These are phyloP conservation scores for Stachybotrys chlorohalonatus DNA, from an alignment of 2,329 filamentous ascomycete genomes.

Conservation along the genomic window DNA sequence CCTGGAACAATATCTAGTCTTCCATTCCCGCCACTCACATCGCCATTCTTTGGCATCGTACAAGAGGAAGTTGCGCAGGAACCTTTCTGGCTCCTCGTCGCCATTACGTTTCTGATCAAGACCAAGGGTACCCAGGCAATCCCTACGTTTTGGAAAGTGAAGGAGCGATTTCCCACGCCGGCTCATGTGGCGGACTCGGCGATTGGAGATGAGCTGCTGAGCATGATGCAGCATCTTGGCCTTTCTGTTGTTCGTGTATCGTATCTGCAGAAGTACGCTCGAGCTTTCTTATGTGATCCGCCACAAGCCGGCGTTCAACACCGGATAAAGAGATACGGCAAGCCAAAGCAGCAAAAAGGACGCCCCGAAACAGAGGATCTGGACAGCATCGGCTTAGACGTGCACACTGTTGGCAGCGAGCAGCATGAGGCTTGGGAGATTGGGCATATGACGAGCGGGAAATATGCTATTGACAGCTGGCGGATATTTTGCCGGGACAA, in stretches of 20 bases:
- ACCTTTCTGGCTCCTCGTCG: slow-evolving; percentile 73
- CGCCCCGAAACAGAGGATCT: neutral
- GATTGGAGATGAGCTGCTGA: slow-evolving; percentile 40
- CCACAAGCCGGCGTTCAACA: slow-evolving; percentile 51
- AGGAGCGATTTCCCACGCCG: slow-evolving; percentile 59
- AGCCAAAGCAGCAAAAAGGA: slow-evolving; percentile 6
- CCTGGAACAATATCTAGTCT: slow-evolving; percentile 42
- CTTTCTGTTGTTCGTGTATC: slow-evolving; percentile 59
- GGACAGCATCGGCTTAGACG: neutral
- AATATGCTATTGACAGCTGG: slow-evolving; percentile 84
- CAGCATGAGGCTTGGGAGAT: slow-evolving; percentile 62
- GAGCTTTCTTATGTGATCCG: slow-evolving; percentile 55
- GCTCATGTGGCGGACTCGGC: slow-evolving; percentile 47
- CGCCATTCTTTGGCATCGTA: slow-evolving; percentile 63
- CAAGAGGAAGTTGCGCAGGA: slow-evolving; percentile 70
- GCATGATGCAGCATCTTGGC: slow-evolving; percentile 61
- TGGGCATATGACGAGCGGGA: slow-evolving; percentile 71
- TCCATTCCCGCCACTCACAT: slow-evolving; percentile 59
- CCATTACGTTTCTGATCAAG: slow-evolving; percentile 76
- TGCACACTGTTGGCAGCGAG: neutral
- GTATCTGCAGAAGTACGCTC: slow-evolving; percentile 62
- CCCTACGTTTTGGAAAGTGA: slow-evolving; percentile 63
- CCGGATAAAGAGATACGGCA: slow-evolving; percentile 30
- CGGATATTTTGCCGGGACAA: slow-evolving; percentile 85
- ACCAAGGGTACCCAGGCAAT: slow-evolving; percentile 67